Evolutionary conservation across 2,329 filamentous ascomycete species (phyloP).

Genomic region (Claviceps sorghi): DNA sequence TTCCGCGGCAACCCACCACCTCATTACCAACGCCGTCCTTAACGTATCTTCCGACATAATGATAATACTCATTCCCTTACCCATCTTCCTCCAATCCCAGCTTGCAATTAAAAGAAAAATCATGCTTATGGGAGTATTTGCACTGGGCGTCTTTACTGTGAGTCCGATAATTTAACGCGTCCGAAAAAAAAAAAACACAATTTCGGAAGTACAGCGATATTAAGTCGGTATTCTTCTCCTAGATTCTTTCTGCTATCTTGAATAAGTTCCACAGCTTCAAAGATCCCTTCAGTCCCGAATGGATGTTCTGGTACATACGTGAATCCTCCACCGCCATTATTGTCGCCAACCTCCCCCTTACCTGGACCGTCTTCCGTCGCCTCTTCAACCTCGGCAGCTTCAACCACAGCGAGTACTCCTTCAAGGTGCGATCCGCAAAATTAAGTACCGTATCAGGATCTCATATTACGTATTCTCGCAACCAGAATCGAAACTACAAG

Average conservation of each 20-base stretch:
- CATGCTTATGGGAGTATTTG: slow-evolving; percentile 32
- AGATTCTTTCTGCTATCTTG: slow-evolving; percentile 36
- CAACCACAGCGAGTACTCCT: slow-evolving; percentile 6
- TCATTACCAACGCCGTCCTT: slow-evolving; percentile 43
- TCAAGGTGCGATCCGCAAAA: slow-evolving; percentile 6
- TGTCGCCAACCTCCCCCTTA: slow-evolving; percentile 27
- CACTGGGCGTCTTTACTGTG: slow-evolving; percentile 32
- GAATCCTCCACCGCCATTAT: slow-evolving; percentile 32
- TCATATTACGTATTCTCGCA: slow-evolving; percentile 9
- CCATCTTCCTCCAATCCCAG: slow-evolving; percentile 34
- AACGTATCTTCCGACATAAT: slow-evolving; percentile 46
- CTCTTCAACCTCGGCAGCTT: slow-evolving; percentile 19
- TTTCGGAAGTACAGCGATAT: background rate
- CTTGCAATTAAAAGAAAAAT: slow-evolving; percentile 37
- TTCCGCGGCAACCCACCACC: slow-evolving; percentile 39
- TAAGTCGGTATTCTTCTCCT: background rate
- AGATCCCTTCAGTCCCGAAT: slow-evolving; percentile 22
- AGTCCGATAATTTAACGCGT: slow-evolving; percentile 7
- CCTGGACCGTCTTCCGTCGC: slow-evolving; percentile 27
- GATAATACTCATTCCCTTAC: slow-evolving; percentile 44
- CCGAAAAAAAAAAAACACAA: background rate
- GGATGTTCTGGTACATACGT: slow-evolving; percentile 31
- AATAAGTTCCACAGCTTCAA: slow-evolving; percentile 29
- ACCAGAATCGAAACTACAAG: background rate
- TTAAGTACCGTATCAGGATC: background rate